A percentile compares a stretch with the other conserved stretches of the same genome.
Conservation (phyloP, 2,329 filamentous ascomycete species). For the Sarocladium brachiariae region DNA sequence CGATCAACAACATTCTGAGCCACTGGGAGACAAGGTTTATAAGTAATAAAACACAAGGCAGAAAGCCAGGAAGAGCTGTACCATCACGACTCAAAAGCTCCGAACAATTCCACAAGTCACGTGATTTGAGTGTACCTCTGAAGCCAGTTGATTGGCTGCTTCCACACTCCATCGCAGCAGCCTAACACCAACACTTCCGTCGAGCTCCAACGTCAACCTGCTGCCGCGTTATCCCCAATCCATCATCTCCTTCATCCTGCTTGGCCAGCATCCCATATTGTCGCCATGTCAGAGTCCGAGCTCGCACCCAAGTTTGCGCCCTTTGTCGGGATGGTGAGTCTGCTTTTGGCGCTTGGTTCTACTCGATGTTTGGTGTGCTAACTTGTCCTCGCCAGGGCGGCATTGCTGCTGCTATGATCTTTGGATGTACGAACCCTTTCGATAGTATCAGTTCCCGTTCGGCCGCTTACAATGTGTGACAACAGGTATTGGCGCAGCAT, state of each 20-base stretch:
- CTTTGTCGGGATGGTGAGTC: slow-evolving; percentile 72
- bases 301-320: slow-evolving; percentile 75
- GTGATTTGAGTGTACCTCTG: neutral
- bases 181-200: slow-evolving; percentile 4
- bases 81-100: too few species aligned
- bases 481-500: slow-evolving; percentile 64
- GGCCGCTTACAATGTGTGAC: slow-evolving; percentile 12
- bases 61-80: too few species aligned
- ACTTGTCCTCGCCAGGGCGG: slow-evolving; percentile 49
- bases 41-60: too few species aligned
- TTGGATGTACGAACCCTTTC: slow-evolving; percentile 57
- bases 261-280: slow-evolving; percentile 12
- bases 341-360: neutral
- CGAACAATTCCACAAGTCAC: too few species aligned
- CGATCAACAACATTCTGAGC: too few species aligned
- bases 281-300: slow-evolving; percentile 48
- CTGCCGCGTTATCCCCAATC: neutral
- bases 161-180: neutral
- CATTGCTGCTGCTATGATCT: slow-evolving; percentile 76
- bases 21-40: too few species aligned
- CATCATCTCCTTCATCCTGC: slow-evolving; percentile 11
- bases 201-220: slow-evolving; percentile 6
- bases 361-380: too few species aligned
- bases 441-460: slow-evolving; percentile 12
- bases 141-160: neutral